Evolutionary conservation across 2,329 filamentous ascomycete species (phyloP), one percentile per base, ranked within the genome.

Genomic region (Claviceps sorghi): DNA sequence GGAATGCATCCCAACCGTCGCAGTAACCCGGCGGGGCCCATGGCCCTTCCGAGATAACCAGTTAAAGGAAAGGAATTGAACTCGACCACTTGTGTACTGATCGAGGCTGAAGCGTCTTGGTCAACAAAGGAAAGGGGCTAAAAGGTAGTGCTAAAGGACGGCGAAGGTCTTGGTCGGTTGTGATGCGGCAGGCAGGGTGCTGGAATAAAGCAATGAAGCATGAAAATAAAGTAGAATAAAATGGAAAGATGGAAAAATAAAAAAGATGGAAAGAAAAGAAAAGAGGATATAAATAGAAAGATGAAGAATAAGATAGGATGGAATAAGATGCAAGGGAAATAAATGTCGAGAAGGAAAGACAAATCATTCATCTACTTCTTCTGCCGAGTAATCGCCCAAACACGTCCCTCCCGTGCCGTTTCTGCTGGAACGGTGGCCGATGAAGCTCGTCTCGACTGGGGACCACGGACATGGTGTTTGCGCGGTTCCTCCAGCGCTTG

Each of bases 381-480:
- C 67, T 61, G 19, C 68, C 66, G 17, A 70, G 59, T 56, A 72
- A 65, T 21, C 67, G 63, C 22, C 65, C 66, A 48, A 71, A 61
- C 5, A 70, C 63, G 49, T 69, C 68, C 30, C 58, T 58, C 34
- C 59, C 64, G 51, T 58, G 59, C 40, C 63, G 61, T 55, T 65
- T 67, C 11, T 58, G 59, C 8, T 50, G 38, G 2, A 38, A 36
- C 4, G 15, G n/a, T 11, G 30, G 49, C 46, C 26, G 30, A 7
- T 9, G 41, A 13, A 6, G 2, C 22, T 34, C 42, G 6, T 44
- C 44, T 40, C 45, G 42, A 11, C 10, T 34, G 7, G 46, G 32
- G 1, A 29, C 9, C 13, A 42, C 21, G 9, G 45, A 11, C 4
- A 43, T 45, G 6, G 48, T 48, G 32, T 34, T 51, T 15, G 48